These are phyloP conservation scores for Trichoderma sp. DNA, from an alignment of 2,329 filamentous ascomycete genomes.

Conservation along the genomic window DNA sequence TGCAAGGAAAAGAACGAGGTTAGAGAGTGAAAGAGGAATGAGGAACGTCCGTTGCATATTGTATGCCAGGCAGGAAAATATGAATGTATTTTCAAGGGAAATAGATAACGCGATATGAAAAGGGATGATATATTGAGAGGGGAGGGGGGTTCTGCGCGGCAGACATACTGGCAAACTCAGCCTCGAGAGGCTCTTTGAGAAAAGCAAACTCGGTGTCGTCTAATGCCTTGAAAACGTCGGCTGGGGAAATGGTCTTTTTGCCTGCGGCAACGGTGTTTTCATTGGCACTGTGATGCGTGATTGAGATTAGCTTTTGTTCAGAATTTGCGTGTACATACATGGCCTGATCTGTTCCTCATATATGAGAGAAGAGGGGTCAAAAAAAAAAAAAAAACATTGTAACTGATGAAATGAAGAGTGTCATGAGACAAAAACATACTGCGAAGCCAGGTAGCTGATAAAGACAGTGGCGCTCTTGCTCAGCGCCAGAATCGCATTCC, in stretches of 20 bases:
- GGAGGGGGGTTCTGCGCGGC: neutral
- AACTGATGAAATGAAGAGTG: neutral
- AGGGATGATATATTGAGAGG: too few relatives aligned
- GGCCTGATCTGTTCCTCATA: neutral
- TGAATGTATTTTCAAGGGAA: neutral
- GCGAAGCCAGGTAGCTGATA: slow-evolving; percentile 74
- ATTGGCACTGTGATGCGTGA: slow-evolving; percentile 60
- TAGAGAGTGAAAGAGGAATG: neutral
- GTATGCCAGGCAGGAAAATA: neutral
- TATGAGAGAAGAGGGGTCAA: too few relatives aligned
- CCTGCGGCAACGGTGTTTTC: slow-evolving; percentile 65
- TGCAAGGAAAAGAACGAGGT: slow-evolving; percentile 32
- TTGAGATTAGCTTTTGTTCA: neutral
- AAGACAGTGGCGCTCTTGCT: slow-evolving; percentile 83
- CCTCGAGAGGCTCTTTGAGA: slow-evolving; percentile 66
- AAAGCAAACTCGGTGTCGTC: slow-evolving; percentile 79
- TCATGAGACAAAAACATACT: slow-evolving; percentile 54
- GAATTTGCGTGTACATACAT: neutral
- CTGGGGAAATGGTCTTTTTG: slow-evolving; percentile 77
- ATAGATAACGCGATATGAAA: neutral
- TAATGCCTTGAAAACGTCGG: slow-evolving; percentile 75
- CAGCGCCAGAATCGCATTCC: slow-evolving; percentile 76
- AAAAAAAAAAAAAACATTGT: too few relatives aligned
- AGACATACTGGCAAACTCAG: slow-evolving; percentile 71
- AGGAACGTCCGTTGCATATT: neutral